A percentile compares a stretch with the other conserved stretches of the same genome.
phyloP scores from a whole-genome alignment of 306 rosid species.

The Urtica urens region DNA sequence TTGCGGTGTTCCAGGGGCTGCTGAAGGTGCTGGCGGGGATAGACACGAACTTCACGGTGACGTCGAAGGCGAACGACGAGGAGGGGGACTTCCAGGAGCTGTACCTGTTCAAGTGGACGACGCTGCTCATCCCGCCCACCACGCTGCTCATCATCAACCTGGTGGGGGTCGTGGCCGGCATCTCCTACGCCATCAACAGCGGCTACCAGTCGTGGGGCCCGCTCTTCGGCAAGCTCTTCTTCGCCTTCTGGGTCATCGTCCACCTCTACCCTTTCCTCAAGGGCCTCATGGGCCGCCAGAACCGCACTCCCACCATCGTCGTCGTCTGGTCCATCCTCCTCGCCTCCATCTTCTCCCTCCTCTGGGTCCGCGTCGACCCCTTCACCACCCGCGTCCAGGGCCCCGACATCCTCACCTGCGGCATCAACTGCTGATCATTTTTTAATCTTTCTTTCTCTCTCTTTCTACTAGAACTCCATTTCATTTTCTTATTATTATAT shows the following conservation, averaged over 20 bases:
- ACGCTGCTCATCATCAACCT: constrained; percentile 86
- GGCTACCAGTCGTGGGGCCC: constrained; percentile 99
- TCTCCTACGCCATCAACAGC: constrained; percentile 82
- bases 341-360: constrained; percentile 84
- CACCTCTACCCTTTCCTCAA: constrained; percentile 96
- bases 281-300: constrained; percentile 99
- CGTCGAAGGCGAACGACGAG: constrained; percentile 94
- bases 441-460: too few species aligned
- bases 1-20: constrained; percentile 86
- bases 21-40: constrained; percentile 93
- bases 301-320: constrained; percentile 85
- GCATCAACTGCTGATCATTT: constrained; percentile 98
- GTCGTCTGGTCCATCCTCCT: constrained; percentile 88
- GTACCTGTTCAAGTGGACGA: constrained; percentile 94
- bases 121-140: constrained; percentile 89
- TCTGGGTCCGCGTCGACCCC: constrained; percentile 87
- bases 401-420: constrained; percentile 73
- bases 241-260: constrained; percentile 94
- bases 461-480: too few species aligned
- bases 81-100: constrained; percentile 82
- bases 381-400: constrained; percentile 80
- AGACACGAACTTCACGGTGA: constrained; percentile 96
- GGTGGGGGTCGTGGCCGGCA: constrained; percentile 88
- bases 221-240: constrained; percentile 89
- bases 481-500: too few species aligned